Percentiles rank a stretch among this genome's conserved stretches.
Conservation (phyloP, 108 stramenopile genomes). For the Skeletonema tropicum region DNA sequence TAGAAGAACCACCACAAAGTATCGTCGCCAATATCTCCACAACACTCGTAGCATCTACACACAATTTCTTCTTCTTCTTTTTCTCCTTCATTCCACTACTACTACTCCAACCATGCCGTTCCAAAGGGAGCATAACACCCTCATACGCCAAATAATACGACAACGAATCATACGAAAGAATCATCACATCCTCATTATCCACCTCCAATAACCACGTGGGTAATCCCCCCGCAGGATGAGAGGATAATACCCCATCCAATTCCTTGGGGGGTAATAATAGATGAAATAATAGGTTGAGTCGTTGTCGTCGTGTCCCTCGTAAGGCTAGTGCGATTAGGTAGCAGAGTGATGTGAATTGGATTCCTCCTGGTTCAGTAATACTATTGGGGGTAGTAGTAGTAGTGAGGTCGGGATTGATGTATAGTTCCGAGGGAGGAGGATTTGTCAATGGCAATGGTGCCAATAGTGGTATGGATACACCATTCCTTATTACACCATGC, state of each 20-base stretch:
- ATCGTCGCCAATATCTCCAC: slow-evolving; percentile 30
- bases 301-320: slow-evolving; percentile 73
- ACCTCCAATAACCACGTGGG: slow-evolving; percentile 80
- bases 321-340: slow-evolving; percentile 66
- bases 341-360: slow-evolving; percentile 56
- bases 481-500: background rate
- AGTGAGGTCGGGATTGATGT: slow-evolving; percentile 29
- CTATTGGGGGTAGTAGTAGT: background rate
- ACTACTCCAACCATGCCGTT: background rate
- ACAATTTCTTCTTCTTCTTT: slow-evolving; percentile 10
- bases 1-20: slow-evolving; percentile 6
- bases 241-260: slow-evolving; percentile 52
- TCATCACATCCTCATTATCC: slow-evolving; percentile 51
- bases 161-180: slow-evolving; percentile 66
- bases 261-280: slow-evolving; percentile 62
- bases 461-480: slow-evolving; percentile 14
- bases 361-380: slow-evolving; percentile 56
- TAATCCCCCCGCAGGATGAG: slow-evolving; percentile 80
- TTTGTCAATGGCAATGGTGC: slow-evolving; percentile 21
- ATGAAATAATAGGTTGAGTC: slow-evolving; percentile 73
- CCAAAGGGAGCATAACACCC: slow-evolving; percentile 44
- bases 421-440: slow-evolving; percentile 35
- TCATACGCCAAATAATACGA: slow-evolving; percentile 77
- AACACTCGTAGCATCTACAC: slow-evolving; percentile 27
- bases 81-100: background rate